Percentiles rank a stretch among this genome's conserved stretches.
Conservation (phyloP, 192 early-diverging fungal species). For the Paraglomus occultum region DNA sequence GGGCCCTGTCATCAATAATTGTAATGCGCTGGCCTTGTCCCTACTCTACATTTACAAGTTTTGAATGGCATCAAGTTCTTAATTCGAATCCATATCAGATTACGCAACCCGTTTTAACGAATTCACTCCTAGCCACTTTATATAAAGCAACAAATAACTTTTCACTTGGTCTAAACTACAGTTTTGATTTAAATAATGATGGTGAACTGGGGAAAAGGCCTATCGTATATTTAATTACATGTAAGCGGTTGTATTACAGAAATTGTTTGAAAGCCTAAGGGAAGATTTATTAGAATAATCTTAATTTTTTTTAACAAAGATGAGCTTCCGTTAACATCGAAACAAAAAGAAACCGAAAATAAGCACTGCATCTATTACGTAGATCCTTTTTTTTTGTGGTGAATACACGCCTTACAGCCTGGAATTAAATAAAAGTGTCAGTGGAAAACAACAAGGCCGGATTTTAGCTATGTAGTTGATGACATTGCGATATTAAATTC, state of each 20-base stretch:
- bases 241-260: constrained; percentile 23
- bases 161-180: constrained; percentile 13
- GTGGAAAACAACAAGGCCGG: constrained; percentile 14
- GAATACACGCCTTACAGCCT: constrained; percentile 20
- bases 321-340: constrained; percentile 8
- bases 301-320: constrained; percentile 18
- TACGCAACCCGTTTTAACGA: constrained; percentile 17
- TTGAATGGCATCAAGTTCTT: constrained; percentile 15
- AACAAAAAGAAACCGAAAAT: constrained; percentile 10
- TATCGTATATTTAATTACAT: constrained; percentile 15
- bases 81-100: constrained; percentile 21
- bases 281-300: constrained; percentile 12
- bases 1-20: constrained; percentile 22
- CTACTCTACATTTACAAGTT: constrained; percentile 28
- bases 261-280: constrained; percentile 1
- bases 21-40: constrained; percentile 20
- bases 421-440: constrained; percentile 9
- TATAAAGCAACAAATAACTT: constrained; percentile 19
- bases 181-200: not conserved
- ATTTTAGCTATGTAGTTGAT: constrained; percentile 22
- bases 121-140: not conserved
- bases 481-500: constrained; percentile 27
- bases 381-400: constrained; percentile 17
- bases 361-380: constrained; percentile 2
- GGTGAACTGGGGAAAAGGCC: constrained; percentile 18